A percentile compares a stretch with the other conserved stretches of the same genome.
phyloP scores from a whole-genome alignment of 148 eudicot genomes.

The Chenopodium formosanum region DNA sequence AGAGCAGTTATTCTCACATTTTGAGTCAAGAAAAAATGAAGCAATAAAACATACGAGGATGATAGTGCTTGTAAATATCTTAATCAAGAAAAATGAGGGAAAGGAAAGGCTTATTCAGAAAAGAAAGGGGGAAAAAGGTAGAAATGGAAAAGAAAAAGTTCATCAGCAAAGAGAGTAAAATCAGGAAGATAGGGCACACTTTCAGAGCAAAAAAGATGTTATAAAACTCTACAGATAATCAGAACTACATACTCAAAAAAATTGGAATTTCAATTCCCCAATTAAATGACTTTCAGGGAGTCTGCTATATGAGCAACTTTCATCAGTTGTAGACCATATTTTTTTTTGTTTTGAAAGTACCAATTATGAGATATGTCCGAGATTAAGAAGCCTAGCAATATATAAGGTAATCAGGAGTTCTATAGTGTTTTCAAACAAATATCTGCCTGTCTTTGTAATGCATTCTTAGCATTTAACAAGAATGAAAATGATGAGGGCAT shows the following conservation, averaged over 20 bases:
- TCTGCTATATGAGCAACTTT: too few species aligned
- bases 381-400: background rate
- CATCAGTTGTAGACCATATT: background rate
- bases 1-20: background rate
- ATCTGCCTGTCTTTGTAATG: too few species aligned
- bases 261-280: too few species aligned
- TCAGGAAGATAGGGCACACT: background rate
- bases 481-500: background rate
- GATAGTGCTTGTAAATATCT: background rate
- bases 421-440: background rate
- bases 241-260: too few species aligned
- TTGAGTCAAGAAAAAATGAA: too few species aligned
- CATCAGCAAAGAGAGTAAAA: too few species aligned
- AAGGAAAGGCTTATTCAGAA: background rate
- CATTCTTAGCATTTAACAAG: background rate
- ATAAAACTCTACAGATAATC: too few species aligned
- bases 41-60: background rate
- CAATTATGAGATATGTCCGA: background rate
- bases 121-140: background rate
- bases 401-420: background rate
- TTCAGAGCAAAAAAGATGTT: too few species aligned
- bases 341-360: too few species aligned
- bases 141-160: background rate
- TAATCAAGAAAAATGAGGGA: background rate
- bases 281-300: too few species aligned